Base-by-base conservation (phyloP, 2,329 filamentous ascomycete species). In the Sporothrix brasiliensis region DNA sequence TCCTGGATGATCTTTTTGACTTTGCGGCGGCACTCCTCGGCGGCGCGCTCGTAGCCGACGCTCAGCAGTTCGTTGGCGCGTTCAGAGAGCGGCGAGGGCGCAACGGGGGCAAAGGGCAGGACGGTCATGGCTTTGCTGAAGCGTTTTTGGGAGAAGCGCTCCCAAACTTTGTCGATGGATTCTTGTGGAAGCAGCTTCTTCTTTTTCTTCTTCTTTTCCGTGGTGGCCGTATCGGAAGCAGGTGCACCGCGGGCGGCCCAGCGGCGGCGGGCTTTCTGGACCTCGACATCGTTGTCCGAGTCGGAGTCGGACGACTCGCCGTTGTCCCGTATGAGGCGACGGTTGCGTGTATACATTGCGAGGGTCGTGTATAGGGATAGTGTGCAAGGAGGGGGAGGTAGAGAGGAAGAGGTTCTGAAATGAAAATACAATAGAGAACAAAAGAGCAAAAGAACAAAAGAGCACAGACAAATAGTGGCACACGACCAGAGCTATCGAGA, bases 91-190 rank as follows among this genome's bases (percentile, higher is more conserved):
- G 80, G 85, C 34, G 81, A 85, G 61, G 81, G 84, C 52, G 78
- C 81, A 47, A 85, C 87, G 19, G 88, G 83, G 69, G 89, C 87
- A 77, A 89, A 89, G 0, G 89, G 89, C 1, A 92, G 81, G 52
- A 92, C 85, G 3, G 86, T 83, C 49, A 89, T 85, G 4, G 89
- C 88, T 78, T 89, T 91, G 76, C 85, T 87, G 75, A 89, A 91
- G 72, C 87, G 86, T 75, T 86, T 84, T 16, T 83, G 84, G n/a
- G 82, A 80, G 74, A 89, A 89, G 30, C 81, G 83, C 76, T 84
- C 84, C 89, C 89, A 92, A 72, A 90, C 88, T 71, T 85, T 84
- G 77, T 91, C 88, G 77, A 92, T 89, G 72, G 84, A 85, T 75
- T 88, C 84, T 77, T 92, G 89, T 0, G 89, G 89, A 2, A 85